These are phyloP conservation scores for Chlamydomonas eustigma DNA, from an alignment of 139 green algal genomes.

Conservation along the genomic window DNA sequence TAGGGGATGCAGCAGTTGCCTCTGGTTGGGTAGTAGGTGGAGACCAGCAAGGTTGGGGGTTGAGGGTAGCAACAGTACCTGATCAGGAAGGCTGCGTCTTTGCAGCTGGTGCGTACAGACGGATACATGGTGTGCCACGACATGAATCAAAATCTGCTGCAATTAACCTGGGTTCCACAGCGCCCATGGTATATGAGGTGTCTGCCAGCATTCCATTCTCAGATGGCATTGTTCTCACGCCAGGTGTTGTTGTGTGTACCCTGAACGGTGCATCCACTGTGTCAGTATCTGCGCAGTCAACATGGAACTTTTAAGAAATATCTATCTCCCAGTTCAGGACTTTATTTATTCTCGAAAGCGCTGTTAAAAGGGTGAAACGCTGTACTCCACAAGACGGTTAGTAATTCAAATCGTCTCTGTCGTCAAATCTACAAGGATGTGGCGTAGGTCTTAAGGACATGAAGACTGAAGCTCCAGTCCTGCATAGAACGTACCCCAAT, in stretches of 20 bases:
- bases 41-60: background rate
- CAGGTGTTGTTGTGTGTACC: background rate
- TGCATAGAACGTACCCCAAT: slow-evolving; percentile 1
- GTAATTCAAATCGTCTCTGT: no score
- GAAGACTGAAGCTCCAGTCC: background rate
- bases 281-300: background rate
- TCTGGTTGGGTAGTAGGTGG: background rate
- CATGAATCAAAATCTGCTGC: no score
- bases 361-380: no score
- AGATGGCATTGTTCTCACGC: background rate
- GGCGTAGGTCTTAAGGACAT: no score
- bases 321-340: no score
- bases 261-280: background rate
- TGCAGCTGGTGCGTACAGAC: background rate
- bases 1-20: background rate
- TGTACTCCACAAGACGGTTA: no score
- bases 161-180: no score
- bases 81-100: background rate
- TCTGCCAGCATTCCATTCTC: background rate
- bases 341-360: no score
- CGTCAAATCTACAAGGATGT: no score
- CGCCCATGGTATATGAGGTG: background rate
- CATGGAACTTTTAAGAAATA: background rate
- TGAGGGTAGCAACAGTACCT: background rate
- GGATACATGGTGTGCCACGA: no score